phyloP scores from a whole-genome alignment of 2,329 filamentous ascomycete genomes.

The Aspergillus phoenicis region DNA sequence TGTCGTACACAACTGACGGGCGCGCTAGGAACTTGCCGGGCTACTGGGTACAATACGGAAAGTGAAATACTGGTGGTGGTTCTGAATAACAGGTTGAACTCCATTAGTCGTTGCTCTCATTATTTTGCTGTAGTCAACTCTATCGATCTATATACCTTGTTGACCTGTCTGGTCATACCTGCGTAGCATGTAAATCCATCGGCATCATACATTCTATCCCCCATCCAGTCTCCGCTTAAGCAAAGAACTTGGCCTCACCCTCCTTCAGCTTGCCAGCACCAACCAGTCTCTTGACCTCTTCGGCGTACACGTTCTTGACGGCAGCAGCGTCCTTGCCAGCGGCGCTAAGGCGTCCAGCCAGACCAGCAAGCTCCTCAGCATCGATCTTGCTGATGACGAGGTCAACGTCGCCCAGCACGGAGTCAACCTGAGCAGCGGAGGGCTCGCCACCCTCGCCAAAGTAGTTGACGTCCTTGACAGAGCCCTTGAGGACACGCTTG shows the following conservation, averaged over 20 bases:
- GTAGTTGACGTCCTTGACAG: slow-evolving; percentile 98
- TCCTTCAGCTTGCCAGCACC: slow-evolving; percentile 84
- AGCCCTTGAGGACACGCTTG: slow-evolving; percentile 92
- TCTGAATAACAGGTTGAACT: slow-evolving; percentile 5
- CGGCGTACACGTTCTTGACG: slow-evolving; percentile 81
- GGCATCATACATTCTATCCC: neutral
- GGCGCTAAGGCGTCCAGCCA: slow-evolving; percentile 78
- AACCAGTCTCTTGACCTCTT: slow-evolving; percentile 76
- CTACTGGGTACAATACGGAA: neutral
- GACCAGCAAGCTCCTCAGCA: slow-evolving; percentile 80
- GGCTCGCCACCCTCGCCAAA: slow-evolving; percentile 72
- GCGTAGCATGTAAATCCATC: slow-evolving; percentile 4
- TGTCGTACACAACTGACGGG: no score
- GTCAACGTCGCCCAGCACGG: slow-evolving; percentile 82
- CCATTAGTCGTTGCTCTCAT: slow-evolving; percentile 17
- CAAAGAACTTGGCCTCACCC: slow-evolving; percentile 69
- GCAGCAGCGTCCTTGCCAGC: slow-evolving; percentile 75
- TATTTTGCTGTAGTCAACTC: slow-evolving; percentile 13
- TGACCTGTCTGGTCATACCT: neutral
- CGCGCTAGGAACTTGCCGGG: neutral
- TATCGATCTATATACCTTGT: slow-evolving; percentile 19
- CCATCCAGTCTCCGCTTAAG: slow-evolving; percentile 20
- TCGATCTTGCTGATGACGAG: slow-evolving; percentile 85
- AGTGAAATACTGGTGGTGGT: neutral
- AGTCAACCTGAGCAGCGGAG: slow-evolving; percentile 76